Base-by-base conservation (phyloP, 306 rosid genomes). In the Vigna unguiculata region DNA sequence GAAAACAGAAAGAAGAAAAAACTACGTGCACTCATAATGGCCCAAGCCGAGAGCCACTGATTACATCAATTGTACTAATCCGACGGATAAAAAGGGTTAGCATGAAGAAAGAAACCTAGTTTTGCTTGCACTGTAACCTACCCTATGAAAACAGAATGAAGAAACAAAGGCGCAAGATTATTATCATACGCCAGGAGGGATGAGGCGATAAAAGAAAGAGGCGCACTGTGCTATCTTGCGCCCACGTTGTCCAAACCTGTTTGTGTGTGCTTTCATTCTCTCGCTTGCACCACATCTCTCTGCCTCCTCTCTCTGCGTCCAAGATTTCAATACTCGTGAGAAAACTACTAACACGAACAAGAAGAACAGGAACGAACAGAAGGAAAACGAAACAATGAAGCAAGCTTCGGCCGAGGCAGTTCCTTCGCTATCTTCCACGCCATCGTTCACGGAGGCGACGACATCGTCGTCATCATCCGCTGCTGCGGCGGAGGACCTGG, bases 381-480 rank as follows among this genome's bases (percentile, higher is more conserved):
- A 17, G n/a, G 43, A 66, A 28, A 61, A 30, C 2, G 60, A 24
- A 60, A 68, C 80, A 86, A 96, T 96, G 99, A 96, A 95, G 90
- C 96, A 85, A 78, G 83, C 83, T 84, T 76, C 88, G 49, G 77
- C 91, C 0, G 99, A 91, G 88, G 98, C 98, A 57, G 93, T 96
- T 16, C 85, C 96, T 1, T 91, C 98, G 17, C 88, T 85, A 1
- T 75, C 90, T 1, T 81, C 96, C 22, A 81, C 81, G 52, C 77
- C 91, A 6, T 80, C 74, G 9, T 65, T 51, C 45, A 51, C 85
- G 7, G 99, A 92, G 16, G 60, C 86, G 0, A 86, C 89, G 72
- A 78, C 93, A 3, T 83, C 93, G 7, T 86, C 91, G 0, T 74
- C 91, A 7, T 61, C 78, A 7, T 89, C 96, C 7, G 84, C 86